Conservation (phyloP, 2,329 filamentous ascomycete species). For the Zasmidium citrigriseum region DNA sequence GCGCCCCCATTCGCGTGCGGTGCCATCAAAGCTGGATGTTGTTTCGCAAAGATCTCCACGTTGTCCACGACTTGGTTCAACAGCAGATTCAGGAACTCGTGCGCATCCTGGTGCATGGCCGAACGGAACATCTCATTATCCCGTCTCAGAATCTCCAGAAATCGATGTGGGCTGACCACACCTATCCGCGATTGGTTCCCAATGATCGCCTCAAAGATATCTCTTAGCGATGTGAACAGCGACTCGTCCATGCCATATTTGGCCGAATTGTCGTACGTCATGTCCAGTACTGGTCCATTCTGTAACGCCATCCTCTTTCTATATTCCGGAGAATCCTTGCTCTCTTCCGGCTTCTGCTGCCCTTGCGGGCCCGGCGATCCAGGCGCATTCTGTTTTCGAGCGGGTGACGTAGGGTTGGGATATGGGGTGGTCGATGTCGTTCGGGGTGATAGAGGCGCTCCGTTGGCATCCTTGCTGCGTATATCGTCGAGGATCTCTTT, state of each 20-base stretch:
- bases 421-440: slow-evolving; percentile 40
- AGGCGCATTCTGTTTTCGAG: slow-evolving; percentile 54
- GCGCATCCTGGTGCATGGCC: slow-evolving; percentile 96
- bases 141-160: slow-evolving; percentile 87
- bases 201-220: slow-evolving; percentile 91
- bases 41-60: slow-evolving; percentile 82
- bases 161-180: slow-evolving; percentile 87
- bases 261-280: slow-evolving; percentile 76
- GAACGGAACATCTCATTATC: slow-evolving; percentile 98
- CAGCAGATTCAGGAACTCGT: slow-evolving; percentile 92
- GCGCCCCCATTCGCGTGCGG: slow-evolving; percentile 27
- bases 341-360: slow-evolving; percentile 78
- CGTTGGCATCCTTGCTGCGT: slow-evolving; percentile 45
- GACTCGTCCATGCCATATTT: slow-evolving; percentile 93
- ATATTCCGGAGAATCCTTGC: slow-evolving; percentile 91
- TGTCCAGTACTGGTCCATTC: slow-evolving; percentile 80
- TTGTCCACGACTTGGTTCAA: slow-evolving; percentile 96
- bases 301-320: slow-evolving; percentile 96
- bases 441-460: slow-evolving; percentile 33
- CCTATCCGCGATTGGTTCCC: slow-evolving; percentile 80
- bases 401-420: slow-evolving; percentile 34
- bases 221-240: slow-evolving; percentile 90
- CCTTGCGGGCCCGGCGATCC: slow-evolving; percentile 57
- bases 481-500: slow-evolving; percentile 70
- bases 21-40: slow-evolving; percentile 48